A percentile compares a stretch with the other conserved stretches of the same genome.
Conservation (phyloP, 371 early-diverging fungal species). For the Mucor racemosus region DNA sequence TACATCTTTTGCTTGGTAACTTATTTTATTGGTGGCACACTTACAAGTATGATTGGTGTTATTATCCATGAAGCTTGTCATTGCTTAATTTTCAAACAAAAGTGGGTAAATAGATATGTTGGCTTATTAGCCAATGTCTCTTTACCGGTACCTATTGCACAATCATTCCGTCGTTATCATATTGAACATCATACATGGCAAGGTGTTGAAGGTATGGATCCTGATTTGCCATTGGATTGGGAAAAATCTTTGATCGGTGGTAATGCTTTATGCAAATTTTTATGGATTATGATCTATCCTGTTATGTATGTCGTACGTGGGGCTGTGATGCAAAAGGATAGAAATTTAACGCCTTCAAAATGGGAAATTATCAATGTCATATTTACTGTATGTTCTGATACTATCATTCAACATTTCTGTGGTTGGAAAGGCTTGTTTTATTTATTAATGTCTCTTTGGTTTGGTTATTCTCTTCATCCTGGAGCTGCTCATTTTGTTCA, state of each 20-base stretch:
- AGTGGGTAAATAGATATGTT: slow-evolving; percentile 77
- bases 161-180: slow-evolving; percentile 92
- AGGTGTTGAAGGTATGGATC: slow-evolving; percentile 93
- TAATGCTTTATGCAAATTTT: slow-evolving; percentile 72
- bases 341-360: slow-evolving; percentile 65
- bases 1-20: slow-evolving; percentile 61
- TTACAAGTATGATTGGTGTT: slow-evolving; percentile 77
- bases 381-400: slow-evolving; percentile 68
- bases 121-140: slow-evolving; percentile 86
- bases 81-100: slow-evolving; percentile 70
- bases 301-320: slow-evolving; percentile 91
- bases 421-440: slow-evolving; percentile 77
- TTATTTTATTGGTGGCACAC: slow-evolving; percentile 85
- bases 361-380: slow-evolving; percentile 86
- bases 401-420: slow-evolving; percentile 59
- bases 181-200: slow-evolving; percentile 96
- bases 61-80: slow-evolving; percentile 94
- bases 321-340: slow-evolving; percentile 63
- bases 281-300: slow-evolving; percentile 88
- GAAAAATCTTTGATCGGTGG: slow-evolving; percentile 82
- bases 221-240: slow-evolving; percentile 93
- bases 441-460: slow-evolving; percentile 78
- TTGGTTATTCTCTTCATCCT: slow-evolving; percentile 94
- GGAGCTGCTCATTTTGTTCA: slow-evolving; percentile 97
- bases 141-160: slow-evolving; percentile 80